Base-by-base conservation (phyloP, 164 flowering plant genomes). In the Piper betle region DNA sequence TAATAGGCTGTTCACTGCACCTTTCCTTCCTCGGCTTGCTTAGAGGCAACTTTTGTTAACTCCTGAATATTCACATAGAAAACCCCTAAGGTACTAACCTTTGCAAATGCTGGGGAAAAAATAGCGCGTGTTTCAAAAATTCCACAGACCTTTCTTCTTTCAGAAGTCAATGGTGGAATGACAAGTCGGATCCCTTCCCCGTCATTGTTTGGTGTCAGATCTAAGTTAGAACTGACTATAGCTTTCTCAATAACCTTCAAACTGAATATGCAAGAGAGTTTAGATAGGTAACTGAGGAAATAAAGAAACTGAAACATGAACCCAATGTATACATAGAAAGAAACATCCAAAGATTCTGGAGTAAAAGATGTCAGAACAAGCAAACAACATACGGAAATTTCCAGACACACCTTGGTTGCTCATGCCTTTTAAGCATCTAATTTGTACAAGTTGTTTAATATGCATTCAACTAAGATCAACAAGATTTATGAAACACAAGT, bases 21-120 rank as follows among this genome's bases (percentile, higher is more conserved):
- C 96, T 86, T 93, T 55, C 94, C 94, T 76, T 93, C 98, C 81
- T 89, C 98, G 57, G 91, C 76, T 69, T 78, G 96, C 73, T 89
- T 92, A 54, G 96, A 81, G 55, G 86, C 98, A 62, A 83, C 69
- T 73, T 89, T 92, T 58, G 75, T 67, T 53, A 92, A 64, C 68
- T 92, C 96, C 98, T 93, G 81, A n/a, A n/a, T n/a, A n/a, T n/a
- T n/a, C n/a, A n/a, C n/a, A 38, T 64, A 41, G 20, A 41, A 41
- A 61, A 61, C 8, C 13, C 25, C n/a, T 12, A 12, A 41, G 38
- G 33, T 25, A 33, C 58, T 16, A 53, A 7, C 11, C 11, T 55
- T 1, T 17, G 58, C 11, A 55, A 55, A 55, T n/a, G n/a, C n/a
- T n/a, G n/a, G n/a, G n/a, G n/a, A 16, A 33, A 16, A 60, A 60